Conservation (phyloP, 140 eudicot genomes). For the Erigeron philadelphicus region DNA sequence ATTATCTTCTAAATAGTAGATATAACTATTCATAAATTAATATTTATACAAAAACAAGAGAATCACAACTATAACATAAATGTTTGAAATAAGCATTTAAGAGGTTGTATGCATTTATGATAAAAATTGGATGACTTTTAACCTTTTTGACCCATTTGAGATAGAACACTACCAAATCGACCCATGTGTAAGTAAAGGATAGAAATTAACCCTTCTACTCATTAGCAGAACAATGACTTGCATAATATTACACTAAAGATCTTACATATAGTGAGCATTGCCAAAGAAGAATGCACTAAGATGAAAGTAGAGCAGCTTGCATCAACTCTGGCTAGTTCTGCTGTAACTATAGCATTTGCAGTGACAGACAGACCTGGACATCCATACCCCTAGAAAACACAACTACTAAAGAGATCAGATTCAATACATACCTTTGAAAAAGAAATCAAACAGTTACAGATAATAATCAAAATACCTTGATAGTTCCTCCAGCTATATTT, state of each 20-base stretch:
- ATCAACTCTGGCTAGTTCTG: constrained; percentile 92
- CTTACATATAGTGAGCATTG: constrained; percentile 92
- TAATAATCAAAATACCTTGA: constrained; percentile 52
- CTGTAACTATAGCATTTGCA: constrained; percentile 76
- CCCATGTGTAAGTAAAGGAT: too few species aligned
- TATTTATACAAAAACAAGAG: too few species aligned
- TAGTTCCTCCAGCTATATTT: constrained; percentile 81
- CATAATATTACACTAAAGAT: constrained; percentile 9
- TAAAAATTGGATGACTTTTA: too few species aligned
- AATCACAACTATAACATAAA: too few species aligned
- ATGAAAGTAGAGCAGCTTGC: constrained; percentile 96
- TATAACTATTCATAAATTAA: too few species aligned
- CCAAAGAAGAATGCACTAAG: constrained; percentile 93
- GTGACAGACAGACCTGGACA: constrained; percentile 88
- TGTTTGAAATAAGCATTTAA: too few species aligned
- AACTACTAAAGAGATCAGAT: constrained; percentile 3
- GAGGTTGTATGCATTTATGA: too few species aligned
- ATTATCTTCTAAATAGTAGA: too few species aligned
- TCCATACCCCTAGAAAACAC: constrained; percentile 68
- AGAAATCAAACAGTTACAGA: neutral
- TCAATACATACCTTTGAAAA: neutral
- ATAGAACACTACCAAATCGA: too few species aligned
- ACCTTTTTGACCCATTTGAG: too few species aligned
- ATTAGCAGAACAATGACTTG: too few species aligned
- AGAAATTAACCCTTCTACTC: too few species aligned